Base-by-base conservation (phyloP, 805 yeast species). In the Candida awuae region DNA sequence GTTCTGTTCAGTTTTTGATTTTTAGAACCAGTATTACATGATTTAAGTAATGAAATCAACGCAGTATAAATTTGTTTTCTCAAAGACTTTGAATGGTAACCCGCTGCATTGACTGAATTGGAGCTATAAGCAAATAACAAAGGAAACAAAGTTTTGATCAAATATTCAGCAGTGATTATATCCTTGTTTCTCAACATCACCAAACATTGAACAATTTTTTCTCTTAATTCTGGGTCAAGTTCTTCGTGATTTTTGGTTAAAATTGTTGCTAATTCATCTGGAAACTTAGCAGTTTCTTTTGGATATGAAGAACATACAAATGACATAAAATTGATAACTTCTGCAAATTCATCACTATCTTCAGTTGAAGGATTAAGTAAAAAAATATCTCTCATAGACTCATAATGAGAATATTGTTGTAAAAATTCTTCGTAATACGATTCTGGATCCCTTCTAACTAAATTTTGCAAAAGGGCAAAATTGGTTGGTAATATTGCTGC, bases 251-350 rank as follows among this genome's bases (percentile, higher is more conserved):
- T 84, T 44, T 75, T 80, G 7, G 73, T 54, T 27, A 92, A 65
- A 42, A 92, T 65, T 27, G 67, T 67, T 50, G 77, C 77, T 50
- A 92, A 63, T 54, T 90, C 97, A 14, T 73, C 70, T 1, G 98
- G 97, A 55, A 85, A 92, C 29, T 69, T 71, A 4, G 75, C 76
- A 1, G 98, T 90, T 49, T 90, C 95, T 45, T 80, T 76, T 6
- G 97, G 95, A 55, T 79, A 92, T 51, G 95, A 87, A 10, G 75
- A 64, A 56, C 95, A 85, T 35, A 92, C 96, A 33, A 95, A 97
- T 14, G 95, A 73, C 33, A 92, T 80, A 56, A 92, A 90, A 0
- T 95, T 94, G 39, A 92, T 77, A 44, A 88, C 67, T 48, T 88
- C 97, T 8, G 74, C 74, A 56, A 92, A 84, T 49, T 80, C 82